phyloP scores from a whole-genome alignment of 2,329 filamentous ascomycete genomes.

The Fusarium sp. region DNA sequence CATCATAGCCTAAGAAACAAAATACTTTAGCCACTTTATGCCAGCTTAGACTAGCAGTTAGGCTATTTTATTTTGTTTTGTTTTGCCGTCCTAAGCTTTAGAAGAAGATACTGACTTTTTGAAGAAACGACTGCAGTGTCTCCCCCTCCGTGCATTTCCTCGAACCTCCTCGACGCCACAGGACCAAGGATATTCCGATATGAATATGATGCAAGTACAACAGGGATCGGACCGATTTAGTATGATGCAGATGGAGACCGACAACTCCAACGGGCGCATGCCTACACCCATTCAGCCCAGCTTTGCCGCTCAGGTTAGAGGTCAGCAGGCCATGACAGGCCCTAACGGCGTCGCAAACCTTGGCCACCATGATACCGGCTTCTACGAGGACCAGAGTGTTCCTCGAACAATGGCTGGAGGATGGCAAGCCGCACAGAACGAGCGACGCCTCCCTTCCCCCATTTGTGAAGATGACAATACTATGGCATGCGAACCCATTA shows the following conservation, averaged over 20 bases:
- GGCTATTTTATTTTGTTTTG: not conserved
- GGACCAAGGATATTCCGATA: slow-evolving; percentile 53
- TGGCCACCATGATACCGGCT: slow-evolving; percentile 54
- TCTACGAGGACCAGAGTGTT: slow-evolving; percentile 56
- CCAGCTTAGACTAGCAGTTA: not conserved
- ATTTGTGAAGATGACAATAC: slow-evolving; percentile 67
- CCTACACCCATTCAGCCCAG: slow-evolving; percentile 70
- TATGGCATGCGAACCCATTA: slow-evolving; percentile 53
- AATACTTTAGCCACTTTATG: not conserved
- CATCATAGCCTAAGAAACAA: not conserved
- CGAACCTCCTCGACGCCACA: slow-evolving; percentile 36
- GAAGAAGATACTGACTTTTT: slow-evolving; percentile 30
- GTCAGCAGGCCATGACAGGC: slow-evolving; percentile 58
- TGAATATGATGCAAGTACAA: slow-evolving; percentile 62
- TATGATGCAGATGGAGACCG: slow-evolving; percentile 32
- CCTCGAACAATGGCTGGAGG: slow-evolving; percentile 63
- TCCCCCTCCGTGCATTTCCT: slow-evolving; percentile 62
- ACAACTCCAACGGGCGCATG: slow-evolving; percentile 58
- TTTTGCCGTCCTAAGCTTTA: not conserved
- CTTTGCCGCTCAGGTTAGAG: slow-evolving; percentile 66
- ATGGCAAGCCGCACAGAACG: slow-evolving; percentile 65
- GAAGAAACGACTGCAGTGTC: slow-evolving; percentile 66
- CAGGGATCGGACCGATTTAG: slow-evolving; percentile 16
- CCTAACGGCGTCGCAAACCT: slow-evolving; percentile 53
- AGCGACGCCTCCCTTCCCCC: slow-evolving; percentile 67